phyloP scores from a whole-genome alignment of 179 eudicot species.

The Pouteria campechiana region DNA sequence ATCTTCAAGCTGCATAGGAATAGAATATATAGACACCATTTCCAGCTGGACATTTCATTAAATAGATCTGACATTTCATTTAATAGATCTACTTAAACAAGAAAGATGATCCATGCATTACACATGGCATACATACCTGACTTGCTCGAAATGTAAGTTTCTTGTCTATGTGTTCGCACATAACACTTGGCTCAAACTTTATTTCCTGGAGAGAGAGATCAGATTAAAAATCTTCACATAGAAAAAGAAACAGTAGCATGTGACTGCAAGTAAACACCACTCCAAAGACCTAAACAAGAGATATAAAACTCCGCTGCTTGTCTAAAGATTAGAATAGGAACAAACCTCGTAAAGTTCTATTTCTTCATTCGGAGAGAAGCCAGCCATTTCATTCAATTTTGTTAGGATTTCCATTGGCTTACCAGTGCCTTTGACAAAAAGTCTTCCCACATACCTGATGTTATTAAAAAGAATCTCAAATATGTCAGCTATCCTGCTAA shows the following conservation, averaged over 20 bases:
- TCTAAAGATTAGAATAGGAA: background rate
- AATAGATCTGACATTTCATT: background rate
- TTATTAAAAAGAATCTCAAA: background rate
- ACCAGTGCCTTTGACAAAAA: conserved; percentile 73
- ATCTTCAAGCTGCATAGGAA: conserved; percentile 65
- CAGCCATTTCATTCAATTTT: conserved; percentile 73
- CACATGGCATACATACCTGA: conserved; percentile 41
- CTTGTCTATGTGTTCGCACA: conserved; percentile 74
- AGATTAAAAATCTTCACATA: background rate
- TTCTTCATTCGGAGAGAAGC: conserved; percentile 66
- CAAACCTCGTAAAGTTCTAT: conserved; percentile 87
- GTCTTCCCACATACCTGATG: conserved; percentile 76
- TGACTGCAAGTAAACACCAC: background rate
- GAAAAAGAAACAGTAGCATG: background rate
- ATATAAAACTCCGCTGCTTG: too few species aligned
- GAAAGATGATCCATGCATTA: background rate
- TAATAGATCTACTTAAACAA: background rate
- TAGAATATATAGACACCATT: background rate
- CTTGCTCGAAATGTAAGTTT: conserved; percentile 61
- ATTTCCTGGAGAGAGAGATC: conserved; percentile 57
- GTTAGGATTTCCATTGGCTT: conserved; percentile 69
- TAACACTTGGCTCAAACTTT: conserved; percentile 88
- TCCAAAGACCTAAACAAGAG: background rate
- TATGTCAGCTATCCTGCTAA: background rate
- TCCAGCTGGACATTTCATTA: background rate